Base-by-base conservation (phyloP, 805 yeast genomes). In the Ogataea parapolymorpha region DNA sequence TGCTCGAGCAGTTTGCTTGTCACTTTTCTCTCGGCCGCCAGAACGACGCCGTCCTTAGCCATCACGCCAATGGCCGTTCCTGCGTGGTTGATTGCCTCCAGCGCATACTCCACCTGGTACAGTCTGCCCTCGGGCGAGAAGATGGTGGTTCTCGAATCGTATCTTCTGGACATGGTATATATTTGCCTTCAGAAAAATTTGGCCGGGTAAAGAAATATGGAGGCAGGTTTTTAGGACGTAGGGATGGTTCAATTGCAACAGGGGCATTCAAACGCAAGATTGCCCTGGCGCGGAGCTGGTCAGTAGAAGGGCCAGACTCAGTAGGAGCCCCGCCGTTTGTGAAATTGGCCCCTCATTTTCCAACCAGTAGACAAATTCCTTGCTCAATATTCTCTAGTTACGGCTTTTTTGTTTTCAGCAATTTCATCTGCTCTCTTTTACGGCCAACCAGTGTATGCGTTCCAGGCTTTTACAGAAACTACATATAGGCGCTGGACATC, bases 101-200 rank as follows among this genome's bases (percentile, higher is more conserved):
- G 54, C 5, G 65, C 99, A 57, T 93, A 93, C 66, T 93, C 99
- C 15, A 89, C 91, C 69, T 93, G 99, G 68, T 93, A 93, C 43
- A 93, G 75, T 67, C 99, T 80, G 28, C 99, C 99, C 64, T 93
- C 99, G 8, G 99, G 99, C 28, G 98, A 91, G 70, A 93, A 93
- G 59, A 93, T 95, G 4, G 99, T 93, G 37, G 99, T 93, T 76
- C 99, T 80, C 48, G 96, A 85, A 69, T 93, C 99, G 88, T 93
- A 93, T 78, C 99, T 82, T 84, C 98, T 85, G 54, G 96, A 87
- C 82, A 77, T 77, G 28, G 29, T 31, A 18, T 23, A 35, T 45
- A 29, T 25, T 41, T 37, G 45, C 45, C 45, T 37, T 37, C 45
- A 37, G 33, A 37, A 37, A 33, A 26, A 26, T 41, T 41, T 35